A percentile compares a stretch with the other conserved stretches of the same genome.
Conservation (phyloP, 306 rosid species). For the Calophaca sinica region DNA sequence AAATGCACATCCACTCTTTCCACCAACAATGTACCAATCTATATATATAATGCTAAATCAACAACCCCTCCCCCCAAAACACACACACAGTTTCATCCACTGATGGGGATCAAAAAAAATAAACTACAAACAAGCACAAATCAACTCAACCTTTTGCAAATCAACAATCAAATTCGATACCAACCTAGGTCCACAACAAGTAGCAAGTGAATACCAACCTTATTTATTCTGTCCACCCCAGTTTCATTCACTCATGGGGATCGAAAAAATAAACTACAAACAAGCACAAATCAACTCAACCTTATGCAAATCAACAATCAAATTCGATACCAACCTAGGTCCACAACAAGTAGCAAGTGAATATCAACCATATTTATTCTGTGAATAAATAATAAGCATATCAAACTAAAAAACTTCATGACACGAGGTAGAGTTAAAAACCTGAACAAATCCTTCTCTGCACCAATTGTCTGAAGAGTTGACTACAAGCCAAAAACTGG, state of each 20-base stretch:
- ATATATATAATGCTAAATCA: neutral
- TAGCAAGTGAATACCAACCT: constrained; percentile 69
- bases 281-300: constrained; percentile 30
- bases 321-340: constrained; percentile 75
- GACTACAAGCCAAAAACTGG: too few relatives aligned
- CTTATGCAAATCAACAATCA: neutral
- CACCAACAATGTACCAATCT: neutral
- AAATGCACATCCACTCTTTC: constrained; percentile 14
- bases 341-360: constrained; percentile 99
- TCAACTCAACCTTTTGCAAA: constrained; percentile 3
- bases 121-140: constrained; percentile 30
- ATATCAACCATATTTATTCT: too few relatives aligned
- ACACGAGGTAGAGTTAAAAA: too few relatives aligned
- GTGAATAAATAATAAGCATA: too few relatives aligned
- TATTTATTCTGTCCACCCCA: neutral
- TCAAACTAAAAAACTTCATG: too few relatives aligned
- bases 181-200: constrained; percentile 99
- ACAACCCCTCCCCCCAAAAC: constrained; percentile 1
- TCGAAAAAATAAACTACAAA: constrained; percentile 42
- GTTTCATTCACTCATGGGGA: neutral
- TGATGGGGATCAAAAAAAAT: constrained; percentile 43
- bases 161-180: constrained; percentile 36
- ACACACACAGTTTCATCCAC: neutral
- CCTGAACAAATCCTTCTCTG: too few relatives aligned
- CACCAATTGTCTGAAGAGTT: too few relatives aligned